These are phyloP conservation scores for Pythium rishiriense DNA, from an alignment of 352 stramenopile genomes.

Conservation along the genomic window DNA sequence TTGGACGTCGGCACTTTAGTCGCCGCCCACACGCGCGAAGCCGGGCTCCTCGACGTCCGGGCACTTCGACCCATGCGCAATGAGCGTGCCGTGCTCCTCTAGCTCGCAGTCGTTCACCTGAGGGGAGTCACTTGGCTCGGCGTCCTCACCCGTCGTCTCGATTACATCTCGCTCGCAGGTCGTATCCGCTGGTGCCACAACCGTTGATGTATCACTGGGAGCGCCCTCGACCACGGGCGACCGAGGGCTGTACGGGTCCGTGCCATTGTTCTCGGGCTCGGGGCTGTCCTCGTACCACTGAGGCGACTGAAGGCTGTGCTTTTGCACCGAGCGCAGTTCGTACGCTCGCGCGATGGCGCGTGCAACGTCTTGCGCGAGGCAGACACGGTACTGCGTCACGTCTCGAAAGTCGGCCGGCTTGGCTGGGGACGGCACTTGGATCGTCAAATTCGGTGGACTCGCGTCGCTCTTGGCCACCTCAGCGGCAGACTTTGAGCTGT, in stretches of 20 bases:
- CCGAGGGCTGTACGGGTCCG: background rate
- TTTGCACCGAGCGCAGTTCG: constrained; percentile 25
- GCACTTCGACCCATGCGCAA: background rate
- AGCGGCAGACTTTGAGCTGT: background rate
- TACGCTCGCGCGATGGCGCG: constrained; percentile 36
- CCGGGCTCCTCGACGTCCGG: background rate
- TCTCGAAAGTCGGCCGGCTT: constrained; percentile 19
- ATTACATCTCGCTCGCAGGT: background rate
- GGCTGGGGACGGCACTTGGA: constrained; percentile 18
- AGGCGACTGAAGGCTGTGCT: constrained; percentile 18
- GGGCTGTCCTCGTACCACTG: background rate
- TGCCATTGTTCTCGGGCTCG: constrained; percentile 44
- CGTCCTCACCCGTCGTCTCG: background rate
- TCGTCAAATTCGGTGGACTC: constrained; percentile 7
- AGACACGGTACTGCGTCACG: constrained; percentile 27
- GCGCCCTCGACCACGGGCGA: background rate
- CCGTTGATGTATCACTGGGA: background rate
- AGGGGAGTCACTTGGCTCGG: constrained; percentile 2
- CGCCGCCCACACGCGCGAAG: no score
- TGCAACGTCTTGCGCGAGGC: constrained; percentile 44
- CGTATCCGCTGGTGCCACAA: background rate
- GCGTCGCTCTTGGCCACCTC: no score
- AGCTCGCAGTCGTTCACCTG: constrained; percentile 32
- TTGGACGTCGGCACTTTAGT: background rate
- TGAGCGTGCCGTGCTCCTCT: constrained; percentile 18